These are phyloP conservation scores for Epichloe typhina DNA, from an alignment of 2,329 filamentous ascomycete species.

Conservation along the genomic window DNA sequence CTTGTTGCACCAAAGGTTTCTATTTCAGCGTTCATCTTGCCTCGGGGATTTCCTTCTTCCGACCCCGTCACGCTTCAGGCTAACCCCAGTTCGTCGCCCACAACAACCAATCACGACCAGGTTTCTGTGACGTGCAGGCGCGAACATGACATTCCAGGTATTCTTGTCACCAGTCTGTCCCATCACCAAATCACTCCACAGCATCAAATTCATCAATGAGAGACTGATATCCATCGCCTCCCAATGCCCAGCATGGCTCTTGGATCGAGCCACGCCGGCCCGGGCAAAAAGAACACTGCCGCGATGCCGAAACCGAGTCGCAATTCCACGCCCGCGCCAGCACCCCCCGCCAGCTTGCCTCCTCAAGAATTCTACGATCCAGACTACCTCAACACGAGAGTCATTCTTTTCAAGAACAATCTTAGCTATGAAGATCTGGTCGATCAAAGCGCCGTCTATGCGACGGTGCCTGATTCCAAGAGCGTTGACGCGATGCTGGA, in stretches of 20 bases:
- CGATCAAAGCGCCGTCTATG: constrained; percentile 44
- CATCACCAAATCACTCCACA: constrained; percentile 2
- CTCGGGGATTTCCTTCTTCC: neutral
- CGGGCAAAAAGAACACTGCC: constrained; percentile 49
- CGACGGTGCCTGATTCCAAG: constrained; percentile 48
- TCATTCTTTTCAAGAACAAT: constrained; percentile 40
- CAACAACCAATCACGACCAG: neutral
- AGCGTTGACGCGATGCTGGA: constrained; percentile 50
- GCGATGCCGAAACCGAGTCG: constrained; percentile 58
- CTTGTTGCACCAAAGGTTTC: too few species aligned
- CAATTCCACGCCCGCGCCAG: constrained; percentile 55
- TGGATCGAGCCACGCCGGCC: constrained; percentile 45
- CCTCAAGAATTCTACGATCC: constrained; percentile 43
- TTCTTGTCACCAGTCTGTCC: neutral
- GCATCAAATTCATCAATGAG: constrained; percentile 5
- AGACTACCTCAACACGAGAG: constrained; percentile 53
- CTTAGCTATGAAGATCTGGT: constrained; percentile 57
- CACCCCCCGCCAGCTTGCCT: constrained; percentile 36
- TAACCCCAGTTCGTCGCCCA: neutral
- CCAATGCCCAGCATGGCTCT: constrained; percentile 36
- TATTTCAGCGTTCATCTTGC: too few species aligned
- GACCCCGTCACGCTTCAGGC: neutral
- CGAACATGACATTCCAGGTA: neutral
- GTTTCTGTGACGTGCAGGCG: constrained; percentile 2
- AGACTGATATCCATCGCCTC: constrained; percentile 1